Percentiles rank a stretch among this genome's conserved stretches.
These are phyloP conservation scores for Pascua sp. DNA, from an alignment of 1,284 basidiomycete species.

Conservation along the genomic window DNA sequence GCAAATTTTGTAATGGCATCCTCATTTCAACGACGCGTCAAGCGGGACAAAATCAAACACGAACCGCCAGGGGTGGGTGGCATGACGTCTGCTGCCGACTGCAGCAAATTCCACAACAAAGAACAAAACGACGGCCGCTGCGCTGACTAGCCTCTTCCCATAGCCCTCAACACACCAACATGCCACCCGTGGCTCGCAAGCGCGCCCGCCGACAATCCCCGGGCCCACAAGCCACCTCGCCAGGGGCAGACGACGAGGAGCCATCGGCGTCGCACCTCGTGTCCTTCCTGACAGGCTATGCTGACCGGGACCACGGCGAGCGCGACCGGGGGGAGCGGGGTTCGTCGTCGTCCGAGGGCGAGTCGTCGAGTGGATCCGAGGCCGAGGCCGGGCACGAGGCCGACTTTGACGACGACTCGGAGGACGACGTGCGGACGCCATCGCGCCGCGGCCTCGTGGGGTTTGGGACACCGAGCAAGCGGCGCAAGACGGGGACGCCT, in stretches of 20 bases:
- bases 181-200: too few relatives aligned
- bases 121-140: too few relatives aligned
- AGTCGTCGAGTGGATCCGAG: slow-evolving; percentile 13
- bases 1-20: background rate
- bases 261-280: slow-evolving; percentile 33
- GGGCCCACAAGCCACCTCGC: background rate
- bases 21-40: too few relatives aligned
- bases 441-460: slow-evolving; percentile 14
- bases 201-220: too few relatives aligned
- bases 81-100: background rate
- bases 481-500: slow-evolving; percentile 13
- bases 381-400: slow-evolving; percentile 27
- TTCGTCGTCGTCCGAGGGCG: slow-evolving; percentile 24
- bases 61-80: background rate
- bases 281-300: slow-evolving; percentile 44
- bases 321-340: background rate
- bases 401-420: slow-evolving; percentile 26
- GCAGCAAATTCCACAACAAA: background rate
- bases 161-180: too few relatives aligned
- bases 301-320: slow-evolving; percentile 9
- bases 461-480: slow-evolving; percentile 17
- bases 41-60: slow-evolving; percentile 2
- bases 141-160: too few relatives aligned
- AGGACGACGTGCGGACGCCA: slow-evolving; percentile 15
- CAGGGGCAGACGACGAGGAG: background rate